These are phyloP conservation scores for Plantago major DNA, from an alignment of 257 asterid species.

Conservation along the genomic window DNA sequence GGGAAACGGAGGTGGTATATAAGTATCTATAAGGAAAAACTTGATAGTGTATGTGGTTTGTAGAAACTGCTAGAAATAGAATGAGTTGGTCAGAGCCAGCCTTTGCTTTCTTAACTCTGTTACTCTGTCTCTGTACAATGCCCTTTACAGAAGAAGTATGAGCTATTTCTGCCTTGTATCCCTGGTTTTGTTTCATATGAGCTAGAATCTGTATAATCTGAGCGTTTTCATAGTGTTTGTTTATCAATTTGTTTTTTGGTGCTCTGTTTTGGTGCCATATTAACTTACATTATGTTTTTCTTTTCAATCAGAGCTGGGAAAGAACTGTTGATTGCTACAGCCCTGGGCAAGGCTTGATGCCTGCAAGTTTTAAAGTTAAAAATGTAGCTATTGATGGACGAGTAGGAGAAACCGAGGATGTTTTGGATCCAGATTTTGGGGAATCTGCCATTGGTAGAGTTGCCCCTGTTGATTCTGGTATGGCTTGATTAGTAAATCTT, in stretches of 20 bases:
- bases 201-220: not conserved
- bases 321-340: conserved; percentile 74
- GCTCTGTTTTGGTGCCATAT: not conserved
- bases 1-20: no score
- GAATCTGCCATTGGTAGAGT: conserved; percentile 88
- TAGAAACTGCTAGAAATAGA: no score
- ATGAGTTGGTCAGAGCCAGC: no score
- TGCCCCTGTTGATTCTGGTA: conserved; percentile 89
- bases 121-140: no score
- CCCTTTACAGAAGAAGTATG: no score
- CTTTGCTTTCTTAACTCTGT: no score
- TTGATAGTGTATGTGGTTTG: no score
- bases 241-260: not conserved
- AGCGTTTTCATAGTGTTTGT: not conserved
- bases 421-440: conserved; percentile 78
- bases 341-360: conserved; percentile 86
- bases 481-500: no score
- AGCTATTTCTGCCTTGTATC: no score
- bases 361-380: conserved; percentile 76
- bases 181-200: not conserved
- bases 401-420: conserved; percentile 58
- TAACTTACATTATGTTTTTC: conserved; percentile 7
- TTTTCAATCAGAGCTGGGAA: conserved; percentile 67
- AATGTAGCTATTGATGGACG: conserved; percentile 51
- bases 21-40: no score